These are phyloP conservation scores for Platanthera guangdongensis DNA, from an alignment of 106 monocot genomes.

Conservation along the genomic window DNA sequence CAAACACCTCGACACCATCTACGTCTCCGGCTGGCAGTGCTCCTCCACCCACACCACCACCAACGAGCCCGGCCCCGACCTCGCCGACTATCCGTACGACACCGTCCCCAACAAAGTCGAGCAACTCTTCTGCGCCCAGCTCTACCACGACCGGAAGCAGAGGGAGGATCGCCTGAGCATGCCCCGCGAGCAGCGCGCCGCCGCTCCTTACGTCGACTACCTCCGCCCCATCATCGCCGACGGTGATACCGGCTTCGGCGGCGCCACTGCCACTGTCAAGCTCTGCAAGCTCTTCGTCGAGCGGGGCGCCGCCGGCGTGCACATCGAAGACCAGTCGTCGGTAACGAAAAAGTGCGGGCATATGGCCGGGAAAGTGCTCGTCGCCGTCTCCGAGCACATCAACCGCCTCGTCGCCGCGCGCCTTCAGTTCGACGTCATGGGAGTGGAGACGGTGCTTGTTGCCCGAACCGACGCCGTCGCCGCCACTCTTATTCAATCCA, in stretches of 20 bases:
- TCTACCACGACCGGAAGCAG: constrained; percentile 89
- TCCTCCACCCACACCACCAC: constrained; percentile 86
- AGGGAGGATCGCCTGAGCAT: constrained; percentile 67
- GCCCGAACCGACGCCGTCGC: constrained; percentile 84
- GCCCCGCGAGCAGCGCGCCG: constrained; percentile 46
- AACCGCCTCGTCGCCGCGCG: constrained; percentile 81
- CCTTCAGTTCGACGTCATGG: constrained; percentile 90
- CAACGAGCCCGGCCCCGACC: constrained; percentile 96
- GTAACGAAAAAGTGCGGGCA: constrained; percentile 96
- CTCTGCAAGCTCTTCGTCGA: constrained; percentile 97
- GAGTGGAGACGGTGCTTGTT: constrained; percentile 75
- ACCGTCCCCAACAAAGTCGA: constrained; percentile 95
- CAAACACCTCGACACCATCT: constrained; percentile 79
- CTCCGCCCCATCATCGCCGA: constrained; percentile 85
- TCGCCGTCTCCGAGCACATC: constrained; percentile 65
- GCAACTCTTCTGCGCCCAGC: constrained; percentile 88
- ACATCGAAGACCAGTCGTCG: constrained; percentile 90
- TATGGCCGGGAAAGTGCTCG: constrained; percentile 94
- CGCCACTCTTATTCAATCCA: constrained; percentile 76
- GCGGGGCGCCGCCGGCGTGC: constrained; percentile 87
- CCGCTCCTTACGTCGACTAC: constrained; percentile 71
- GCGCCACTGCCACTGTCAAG: constrained; percentile 87
- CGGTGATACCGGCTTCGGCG: constrained; percentile 86
- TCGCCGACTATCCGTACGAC: constrained; percentile 96
- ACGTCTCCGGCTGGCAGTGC: constrained; percentile 98